phyloP scores from a whole-genome alignment of 345 rosid species.

The Toxicodendron radicans region DNA sequence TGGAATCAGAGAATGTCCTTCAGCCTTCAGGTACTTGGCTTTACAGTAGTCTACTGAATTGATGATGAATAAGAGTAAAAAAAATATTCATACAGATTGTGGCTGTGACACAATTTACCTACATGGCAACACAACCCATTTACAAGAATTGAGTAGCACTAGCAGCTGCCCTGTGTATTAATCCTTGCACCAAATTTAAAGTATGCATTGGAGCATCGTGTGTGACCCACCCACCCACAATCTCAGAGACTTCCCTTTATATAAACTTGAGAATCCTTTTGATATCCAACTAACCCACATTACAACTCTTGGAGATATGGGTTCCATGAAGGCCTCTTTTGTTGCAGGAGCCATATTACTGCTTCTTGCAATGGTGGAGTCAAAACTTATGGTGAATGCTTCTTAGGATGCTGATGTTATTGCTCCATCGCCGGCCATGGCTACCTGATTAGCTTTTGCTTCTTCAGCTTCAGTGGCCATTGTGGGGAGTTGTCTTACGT shows the following conservation, averaged over 20 bases:
- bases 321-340: neutral
- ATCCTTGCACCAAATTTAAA: neutral
- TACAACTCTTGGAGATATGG: neutral
- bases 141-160: neutral
- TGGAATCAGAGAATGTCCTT: too few species aligned
- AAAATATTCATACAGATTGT: too few species aligned
- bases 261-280: too few species aligned
- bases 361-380: neutral
- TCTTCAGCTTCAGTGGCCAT: neutral
- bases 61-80: too few species aligned
- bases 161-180: neutral
- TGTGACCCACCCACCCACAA: conserved; percentile 36
- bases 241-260: too few species aligned
- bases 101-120: neutral
- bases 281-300: too few species aligned
- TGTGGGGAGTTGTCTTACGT: neutral
- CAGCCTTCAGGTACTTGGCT: too few species aligned
- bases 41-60: too few species aligned
- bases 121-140: neutral
- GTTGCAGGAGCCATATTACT: neutral
- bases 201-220: conserved; percentile 24
- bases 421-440: neutral
- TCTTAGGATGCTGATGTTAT: neutral
- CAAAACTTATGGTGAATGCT: neutral
- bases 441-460: neutral